Percentiles rank a stretch among this genome's conserved stretches.
phyloP scores from a whole-genome alignment of 306 rosid genomes.

The Glycine latifolia region DNA sequence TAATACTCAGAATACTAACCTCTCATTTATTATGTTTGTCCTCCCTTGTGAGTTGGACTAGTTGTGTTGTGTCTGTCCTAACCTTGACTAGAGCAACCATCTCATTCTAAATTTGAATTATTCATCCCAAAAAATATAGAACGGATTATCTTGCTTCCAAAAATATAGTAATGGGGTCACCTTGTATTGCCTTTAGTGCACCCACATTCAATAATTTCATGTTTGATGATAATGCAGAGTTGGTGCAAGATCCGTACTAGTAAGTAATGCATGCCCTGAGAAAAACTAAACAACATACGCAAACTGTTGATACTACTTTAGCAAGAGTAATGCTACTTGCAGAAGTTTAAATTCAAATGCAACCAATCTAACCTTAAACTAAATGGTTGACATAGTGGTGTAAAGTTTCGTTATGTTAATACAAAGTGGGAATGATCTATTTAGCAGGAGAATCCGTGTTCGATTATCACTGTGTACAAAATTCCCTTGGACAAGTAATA shows the following conservation, averaged over 20 bases:
- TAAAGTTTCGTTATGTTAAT: too few species aligned
- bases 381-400: too few species aligned
- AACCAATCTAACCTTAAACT: too few species aligned
- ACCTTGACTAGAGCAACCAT: neutral
- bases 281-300: neutral
- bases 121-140: neutral
- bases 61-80: neutral
- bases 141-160: neutral
- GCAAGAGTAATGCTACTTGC: neutral
- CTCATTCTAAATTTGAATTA: neutral
- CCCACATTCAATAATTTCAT: conserved; percentile 12
- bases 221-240: neutral
- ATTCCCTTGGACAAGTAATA: too few species aligned
- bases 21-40: conserved; percentile 11
- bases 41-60: neutral
- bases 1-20: conserved; percentile 13
- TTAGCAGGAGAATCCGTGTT: too few species aligned
- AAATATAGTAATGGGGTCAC: neutral
- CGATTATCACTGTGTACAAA: too few species aligned
- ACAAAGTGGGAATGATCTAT: too few species aligned
- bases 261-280: neutral
- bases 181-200: neutral
- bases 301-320: neutral
- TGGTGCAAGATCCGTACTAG: neutral
- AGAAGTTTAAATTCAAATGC: neutral